Conservation (phyloP, 208 protist species). For the Trypanosoma theileri region DNA sequence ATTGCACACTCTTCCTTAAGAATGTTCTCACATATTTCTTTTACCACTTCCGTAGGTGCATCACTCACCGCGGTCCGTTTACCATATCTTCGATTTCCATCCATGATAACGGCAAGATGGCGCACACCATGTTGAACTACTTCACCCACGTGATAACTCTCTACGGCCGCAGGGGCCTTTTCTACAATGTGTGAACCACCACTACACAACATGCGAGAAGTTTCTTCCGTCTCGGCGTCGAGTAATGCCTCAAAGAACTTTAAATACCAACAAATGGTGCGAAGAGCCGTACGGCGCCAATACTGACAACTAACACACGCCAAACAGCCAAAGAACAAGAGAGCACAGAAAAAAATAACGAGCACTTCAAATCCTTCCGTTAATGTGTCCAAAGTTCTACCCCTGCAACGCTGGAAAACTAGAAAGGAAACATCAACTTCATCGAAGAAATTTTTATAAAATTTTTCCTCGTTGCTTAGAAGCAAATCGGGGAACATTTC, state of each 20-base stretch:
- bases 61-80: neutral
- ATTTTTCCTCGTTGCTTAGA: too few species aligned
- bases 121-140: conserved; percentile 41
- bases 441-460: neutral
- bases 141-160: neutral
- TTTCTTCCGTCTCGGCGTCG: neutral
- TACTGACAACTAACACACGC: neutral
- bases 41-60: conserved; percentile 6
- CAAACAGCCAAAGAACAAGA: conserved; percentile 18
- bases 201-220: neutral
- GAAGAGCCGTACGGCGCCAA: conserved; percentile 1
- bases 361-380: conserved; percentile 33
- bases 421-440: neutral
- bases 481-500: conserved; percentile 6
- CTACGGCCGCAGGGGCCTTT: neutral
- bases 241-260: neutral
- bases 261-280: neutral
- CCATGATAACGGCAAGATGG: conserved; percentile 91
- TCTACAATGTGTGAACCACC: neutral
- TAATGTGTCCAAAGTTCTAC: conserved; percentile 11
- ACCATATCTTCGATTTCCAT: conserved; percentile 86
- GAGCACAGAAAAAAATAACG: conserved; percentile 17
- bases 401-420: neutral
- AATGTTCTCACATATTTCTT: conserved; percentile 18
- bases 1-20: conserved; percentile 1